These are phyloP conservation scores for Beverwykella pulmonaria DNA, from an alignment of 495 filamentous ascomycete genomes.

Conservation along the genomic window DNA sequence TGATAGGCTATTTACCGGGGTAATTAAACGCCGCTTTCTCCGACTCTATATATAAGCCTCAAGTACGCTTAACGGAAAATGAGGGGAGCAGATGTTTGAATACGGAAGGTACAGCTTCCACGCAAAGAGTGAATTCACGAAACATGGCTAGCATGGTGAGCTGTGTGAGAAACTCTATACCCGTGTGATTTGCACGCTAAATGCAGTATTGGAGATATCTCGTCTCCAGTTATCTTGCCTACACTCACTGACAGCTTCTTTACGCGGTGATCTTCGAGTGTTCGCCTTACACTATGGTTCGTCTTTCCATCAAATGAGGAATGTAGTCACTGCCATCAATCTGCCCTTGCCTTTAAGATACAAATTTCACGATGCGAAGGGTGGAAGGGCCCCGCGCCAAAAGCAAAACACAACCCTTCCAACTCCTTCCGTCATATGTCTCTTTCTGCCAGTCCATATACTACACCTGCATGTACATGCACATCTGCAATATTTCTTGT, in stretches of 20 bases:
- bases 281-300: neutral
- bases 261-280: neutral
- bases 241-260: constrained; percentile 9
- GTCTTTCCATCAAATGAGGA: neutral
- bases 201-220: neutral
- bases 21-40: neutral
- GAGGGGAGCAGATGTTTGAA: constrained; percentile 16
- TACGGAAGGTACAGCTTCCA: neutral
- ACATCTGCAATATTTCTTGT: neutral
- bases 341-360: too few species aligned
- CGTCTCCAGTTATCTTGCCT: neutral
- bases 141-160: neutral
- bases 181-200: constrained; percentile 21
- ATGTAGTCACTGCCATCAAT: neutral
- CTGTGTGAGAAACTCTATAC: constrained; percentile 16
- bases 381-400: too few species aligned
- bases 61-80: constrained; percentile 22
- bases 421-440: neutral
- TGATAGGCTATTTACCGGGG: constrained; percentile 11
- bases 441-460: neutral
- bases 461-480: neutral
- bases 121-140: neutral
- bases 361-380: too few species aligned
- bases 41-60: neutral
- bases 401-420: neutral